Base-by-base conservation (phyloP, 306 rosid species). In the Mucuna pruriens region DNA sequence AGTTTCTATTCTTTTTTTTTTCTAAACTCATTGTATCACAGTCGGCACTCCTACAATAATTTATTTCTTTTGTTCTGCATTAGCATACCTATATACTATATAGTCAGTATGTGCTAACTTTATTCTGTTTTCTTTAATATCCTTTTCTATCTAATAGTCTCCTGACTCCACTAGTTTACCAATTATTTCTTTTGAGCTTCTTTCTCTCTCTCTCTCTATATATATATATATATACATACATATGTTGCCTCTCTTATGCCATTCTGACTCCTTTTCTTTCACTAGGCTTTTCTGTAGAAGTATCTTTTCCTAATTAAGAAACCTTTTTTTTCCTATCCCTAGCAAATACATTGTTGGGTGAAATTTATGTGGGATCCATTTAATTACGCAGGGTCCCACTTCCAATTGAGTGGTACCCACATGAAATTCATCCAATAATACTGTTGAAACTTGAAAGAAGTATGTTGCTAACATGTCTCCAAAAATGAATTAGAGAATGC, bases 1-100 rank as follows among this genome's bases (percentile, higher is more conserved):
- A 8, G 8, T 39, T 38, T 23, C 10, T 9, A 39, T 17, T 38
- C 20, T 7, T 33, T 34, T 17, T 54, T 54, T 20, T 19, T 19
- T n/a, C n/a, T 13, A 20, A 57, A 57, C 15, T 57, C 7, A 10
- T 57, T 57, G 64, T n/a, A 29, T 20, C 49, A 5, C n/a, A 40
- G 52, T 45, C 3, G 2, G 9, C 7, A 8, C 38, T n/a, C 36
- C 4, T 31, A 62, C 10, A 29, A 49, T 46, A 49, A 72, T 33
- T n/a, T 51, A 71, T 71, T 71, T 46, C 40, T 46, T 26, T 48
- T 65, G 29, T 65, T n/a, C 22, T 65, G 69, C 42, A 70, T 46
- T 26, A 20, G 31, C 31, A 62, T 62, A 62, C 38, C 26, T 6
- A 22, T 42, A 44, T 49, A 22, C 68, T 74, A 55, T 29, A 2